Evolutionary conservation across 2,329 filamentous ascomycete species (phyloP).

Genomic region (Fusarium ramigenum): DNA sequence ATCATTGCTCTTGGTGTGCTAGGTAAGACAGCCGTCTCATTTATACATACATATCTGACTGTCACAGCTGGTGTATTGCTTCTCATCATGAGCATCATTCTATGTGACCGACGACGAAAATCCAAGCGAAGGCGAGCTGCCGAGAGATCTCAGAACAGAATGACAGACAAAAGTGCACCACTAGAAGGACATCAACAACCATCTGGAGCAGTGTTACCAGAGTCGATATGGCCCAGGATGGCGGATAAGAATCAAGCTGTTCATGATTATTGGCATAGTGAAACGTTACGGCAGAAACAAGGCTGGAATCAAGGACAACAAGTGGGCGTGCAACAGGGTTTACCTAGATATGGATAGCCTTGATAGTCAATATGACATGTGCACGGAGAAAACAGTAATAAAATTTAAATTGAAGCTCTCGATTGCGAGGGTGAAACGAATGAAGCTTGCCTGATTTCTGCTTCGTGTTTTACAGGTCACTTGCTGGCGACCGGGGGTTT

Average conservation of each 20-base stretch:
- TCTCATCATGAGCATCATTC: constrained; percentile 24
- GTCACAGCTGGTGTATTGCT: constrained; percentile 4
- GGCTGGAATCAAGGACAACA: constrained; percentile 12
- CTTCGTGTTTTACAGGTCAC: too few species aligned
- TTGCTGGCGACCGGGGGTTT: neutral
- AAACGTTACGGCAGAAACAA: constrained; percentile 11
- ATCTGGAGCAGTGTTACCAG: neutral
- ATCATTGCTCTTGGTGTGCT: constrained; percentile 36
- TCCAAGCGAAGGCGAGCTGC: constrained; percentile 16
- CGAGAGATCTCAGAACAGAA: neutral
- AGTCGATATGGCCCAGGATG: constrained; percentile 24
- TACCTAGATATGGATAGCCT: constrained; percentile 21
- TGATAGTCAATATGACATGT: neutral
- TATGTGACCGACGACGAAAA: constrained; percentile 29
- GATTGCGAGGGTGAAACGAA: neutral
- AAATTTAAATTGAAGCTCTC: too few species aligned
- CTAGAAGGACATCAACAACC: neutral
- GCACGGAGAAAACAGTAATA: neutral
- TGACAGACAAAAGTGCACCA: constrained; percentile 4
- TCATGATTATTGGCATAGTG: constrained; percentile 30
- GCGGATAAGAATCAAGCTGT: constrained; percentile 27
- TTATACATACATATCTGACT: neutral
- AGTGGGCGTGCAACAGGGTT: neutral
- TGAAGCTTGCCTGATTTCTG: neutral
- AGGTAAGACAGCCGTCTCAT: neutral